A percentile compares a stretch with the other conserved stretches of the same genome.
Conservation (phyloP, 306 rosid genomes). For the Inga oerstediana region DNA sequence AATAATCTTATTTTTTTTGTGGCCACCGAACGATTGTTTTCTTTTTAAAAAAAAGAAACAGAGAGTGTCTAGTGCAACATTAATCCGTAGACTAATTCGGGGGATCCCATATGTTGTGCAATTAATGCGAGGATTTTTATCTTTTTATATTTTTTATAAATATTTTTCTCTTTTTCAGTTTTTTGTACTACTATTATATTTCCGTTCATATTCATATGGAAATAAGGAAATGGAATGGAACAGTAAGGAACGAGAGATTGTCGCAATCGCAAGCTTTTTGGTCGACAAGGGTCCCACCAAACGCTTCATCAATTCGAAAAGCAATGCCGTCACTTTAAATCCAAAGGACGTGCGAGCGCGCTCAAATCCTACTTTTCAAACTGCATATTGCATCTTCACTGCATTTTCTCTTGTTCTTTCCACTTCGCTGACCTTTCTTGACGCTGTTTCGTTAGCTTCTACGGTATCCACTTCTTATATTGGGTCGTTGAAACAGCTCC, state of each 20-base stretch:
- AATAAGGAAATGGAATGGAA: no score
- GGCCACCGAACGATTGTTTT: no score
- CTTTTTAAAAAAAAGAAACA: no score
- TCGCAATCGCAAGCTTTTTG: neutral
- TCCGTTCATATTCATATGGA: no score
- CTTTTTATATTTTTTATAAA: no score
- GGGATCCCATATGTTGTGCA: no score
- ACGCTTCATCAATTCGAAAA: neutral
- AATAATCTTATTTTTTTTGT: no score
- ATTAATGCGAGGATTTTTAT: no score
- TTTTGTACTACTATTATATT: no score
- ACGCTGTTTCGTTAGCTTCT: constrained; percentile 32
- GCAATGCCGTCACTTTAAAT: neutral
- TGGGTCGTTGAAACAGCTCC: neutral
- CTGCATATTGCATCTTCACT: neutral
- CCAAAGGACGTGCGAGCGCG: neutral
- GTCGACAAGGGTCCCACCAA: neutral
- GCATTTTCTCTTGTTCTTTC: neutral
- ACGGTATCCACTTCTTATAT: neutral
- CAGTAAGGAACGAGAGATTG: neutral
- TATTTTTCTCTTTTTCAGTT: no score
- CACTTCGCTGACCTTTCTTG: constrained; percentile 9
- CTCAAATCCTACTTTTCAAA: neutral
- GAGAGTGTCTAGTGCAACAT: no score
- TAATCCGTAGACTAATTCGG: no score